Evolutionary conservation across 1,284 basidiomycete species (phyloP).

Genomic region (Pseudozyma thailandica): DNA sequence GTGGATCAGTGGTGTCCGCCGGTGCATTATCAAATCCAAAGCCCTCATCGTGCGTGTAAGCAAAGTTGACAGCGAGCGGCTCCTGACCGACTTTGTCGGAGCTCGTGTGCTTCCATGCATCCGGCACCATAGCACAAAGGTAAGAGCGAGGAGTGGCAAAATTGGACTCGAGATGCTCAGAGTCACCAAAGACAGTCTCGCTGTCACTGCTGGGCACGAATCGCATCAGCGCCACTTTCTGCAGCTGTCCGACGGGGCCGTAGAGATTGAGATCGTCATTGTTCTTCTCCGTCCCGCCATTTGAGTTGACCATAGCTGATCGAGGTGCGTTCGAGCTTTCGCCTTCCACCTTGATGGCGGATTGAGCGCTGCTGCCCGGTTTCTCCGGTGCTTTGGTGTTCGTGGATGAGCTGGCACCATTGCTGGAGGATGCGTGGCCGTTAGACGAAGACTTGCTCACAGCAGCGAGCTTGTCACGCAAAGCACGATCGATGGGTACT

Average conservation of each 20-base stretch:
- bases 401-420: neutral
- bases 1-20: slow-evolving; percentile 14
- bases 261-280: slow-evolving; percentile 69
- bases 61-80: slow-evolving; percentile 71
- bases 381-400: slow-evolving; percentile 4
- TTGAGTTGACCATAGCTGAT: slow-evolving; percentile 1
- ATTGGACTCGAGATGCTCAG: slow-evolving; percentile 48
- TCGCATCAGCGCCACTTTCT: slow-evolving; percentile 89
- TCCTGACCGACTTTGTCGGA: slow-evolving; percentile 21
- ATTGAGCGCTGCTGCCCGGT: slow-evolving; percentile 26
- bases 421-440: neutral
- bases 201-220: slow-evolving; percentile 68
- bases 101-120: slow-evolving; percentile 19
- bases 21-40: slow-evolving; percentile 73
- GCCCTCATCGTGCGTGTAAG: slow-evolving; percentile 81
- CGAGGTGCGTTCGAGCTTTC: neutral
- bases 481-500: slow-evolving; percentile 29
- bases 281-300: slow-evolving; percentile 11
- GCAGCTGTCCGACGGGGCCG: slow-evolving; percentile 93
- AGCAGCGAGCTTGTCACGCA: slow-evolving; percentile 44
- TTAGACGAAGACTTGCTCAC: slow-evolving; percentile 26
- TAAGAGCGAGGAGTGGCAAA: slow-evolving; percentile 47
- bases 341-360: slow-evolving; percentile 42
- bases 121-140: slow-evolving; percentile 30
- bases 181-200: slow-evolving; percentile 41